A percentile compares a stretch with the other conserved stretches of the same genome.
These are phyloP conservation scores for Euphorbia pulcherrima DNA, from an alignment of 345 rosid species.

Conservation along the genomic window DNA sequence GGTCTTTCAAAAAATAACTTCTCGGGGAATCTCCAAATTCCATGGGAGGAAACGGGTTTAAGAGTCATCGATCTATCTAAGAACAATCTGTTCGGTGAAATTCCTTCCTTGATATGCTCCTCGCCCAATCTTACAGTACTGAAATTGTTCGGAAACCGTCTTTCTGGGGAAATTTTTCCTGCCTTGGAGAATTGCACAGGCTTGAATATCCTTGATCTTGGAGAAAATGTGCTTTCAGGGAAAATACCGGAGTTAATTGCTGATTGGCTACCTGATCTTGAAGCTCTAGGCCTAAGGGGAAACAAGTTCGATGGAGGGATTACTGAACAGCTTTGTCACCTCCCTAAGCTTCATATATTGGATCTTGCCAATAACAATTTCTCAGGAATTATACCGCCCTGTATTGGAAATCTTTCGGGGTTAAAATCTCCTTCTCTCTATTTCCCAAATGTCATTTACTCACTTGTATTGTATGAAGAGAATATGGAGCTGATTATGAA, in stretches of 20 bases:
- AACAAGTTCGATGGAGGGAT: slow-evolving; percentile 13
- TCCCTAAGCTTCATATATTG: slow-evolving; percentile 2
- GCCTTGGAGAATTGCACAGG: slow-evolving; percentile 44
- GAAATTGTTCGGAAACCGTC: slow-evolving; percentile 40
- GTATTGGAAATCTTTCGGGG: slow-evolving; percentile 7
- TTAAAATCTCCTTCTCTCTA: background rate
- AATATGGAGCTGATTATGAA: slow-evolving; percentile 2
- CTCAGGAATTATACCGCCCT: slow-evolving; percentile 12
- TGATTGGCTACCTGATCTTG: background rate
- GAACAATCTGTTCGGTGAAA: slow-evolving; percentile 40
- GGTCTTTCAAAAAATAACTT: slow-evolving; percentile 26
- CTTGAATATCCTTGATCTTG: slow-evolving; percentile 45
- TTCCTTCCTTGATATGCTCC: slow-evolving; percentile 41
- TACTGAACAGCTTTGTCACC: slow-evolving; percentile 11
- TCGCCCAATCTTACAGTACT: slow-evolving; percentile 37
- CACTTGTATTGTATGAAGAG: slow-evolving; percentile 7
- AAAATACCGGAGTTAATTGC: slow-evolving; percentile 35
- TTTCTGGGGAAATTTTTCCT: slow-evolving; percentile 40
- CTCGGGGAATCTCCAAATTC: slow-evolving; percentile 33
- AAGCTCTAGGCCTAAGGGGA: slow-evolving; percentile 7
- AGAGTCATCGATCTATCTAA: slow-evolving; percentile 33
- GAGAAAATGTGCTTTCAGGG: slow-evolving; percentile 41
- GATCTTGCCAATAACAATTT: slow-evolving; percentile 15
- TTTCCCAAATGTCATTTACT: background rate
- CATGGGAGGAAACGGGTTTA: slow-evolving; percentile 6